These are phyloP conservation scores for Scheffersomyces amazonensis DNA, from an alignment of 805 yeast species.

Conservation along the genomic window DNA sequence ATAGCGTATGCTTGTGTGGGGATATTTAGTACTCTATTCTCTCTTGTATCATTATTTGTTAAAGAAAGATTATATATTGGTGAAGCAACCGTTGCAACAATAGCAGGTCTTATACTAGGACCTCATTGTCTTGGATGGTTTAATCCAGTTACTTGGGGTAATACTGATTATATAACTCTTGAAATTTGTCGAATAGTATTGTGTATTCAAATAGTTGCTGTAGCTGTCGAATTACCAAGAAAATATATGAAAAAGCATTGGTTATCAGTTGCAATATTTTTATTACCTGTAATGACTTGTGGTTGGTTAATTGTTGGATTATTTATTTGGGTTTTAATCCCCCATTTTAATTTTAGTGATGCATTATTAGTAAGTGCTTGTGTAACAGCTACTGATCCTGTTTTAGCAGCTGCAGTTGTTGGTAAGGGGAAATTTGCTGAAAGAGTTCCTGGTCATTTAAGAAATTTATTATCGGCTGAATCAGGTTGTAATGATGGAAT, in stretches of 20 bases:
- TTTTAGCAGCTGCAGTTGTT: conserved; percentile 91
- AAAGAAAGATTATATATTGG: conserved; percentile 85
- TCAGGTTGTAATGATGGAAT: conserved; percentile 93
- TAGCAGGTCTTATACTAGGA: conserved; percentile 84
- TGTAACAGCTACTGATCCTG: conserved; percentile 94
- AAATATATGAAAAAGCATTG: conserved; percentile 85
- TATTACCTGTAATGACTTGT: conserved; percentile 83
- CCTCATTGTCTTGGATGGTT: conserved; percentile 87
- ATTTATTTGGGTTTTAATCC: conserved; percentile 75
- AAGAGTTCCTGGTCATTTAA: conserved; percentile 89
- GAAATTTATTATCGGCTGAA: conserved; percentile 80
- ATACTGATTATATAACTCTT: conserved; percentile 74
- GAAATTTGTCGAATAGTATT: conserved; percentile 81
- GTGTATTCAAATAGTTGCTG: conserved; percentile 88
- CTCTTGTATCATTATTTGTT: conserved; percentile 74
- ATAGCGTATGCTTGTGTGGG: conserved; percentile 87
- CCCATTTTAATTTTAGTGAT: conserved; percentile 67
- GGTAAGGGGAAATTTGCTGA: conserved; percentile 91
- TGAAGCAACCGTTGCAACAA: conserved; percentile 85
- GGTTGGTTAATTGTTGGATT: conserved; percentile 87
- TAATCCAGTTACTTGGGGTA: conserved; percentile 81
- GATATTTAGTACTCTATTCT: conserved; percentile 74
- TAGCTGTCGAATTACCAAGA: conserved; percentile 89
- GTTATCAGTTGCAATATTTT: conserved; percentile 67
- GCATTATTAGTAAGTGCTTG: conserved; percentile 80